Conservation (phyloP, 1,284 basidiomycete species). For the Ceratobasidium theobromae region DNA sequence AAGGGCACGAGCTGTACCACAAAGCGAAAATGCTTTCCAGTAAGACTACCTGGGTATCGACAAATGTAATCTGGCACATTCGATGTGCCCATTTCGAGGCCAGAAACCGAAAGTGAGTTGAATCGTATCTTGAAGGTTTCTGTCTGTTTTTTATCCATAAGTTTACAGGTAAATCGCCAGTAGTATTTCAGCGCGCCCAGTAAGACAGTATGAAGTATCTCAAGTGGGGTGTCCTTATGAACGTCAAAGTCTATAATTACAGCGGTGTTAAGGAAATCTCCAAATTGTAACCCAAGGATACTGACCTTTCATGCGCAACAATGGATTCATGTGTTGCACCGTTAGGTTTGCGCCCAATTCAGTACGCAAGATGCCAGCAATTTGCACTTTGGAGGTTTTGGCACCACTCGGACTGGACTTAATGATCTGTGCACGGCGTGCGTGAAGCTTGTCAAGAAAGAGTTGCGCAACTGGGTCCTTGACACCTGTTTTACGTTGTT, state of each 20-base stretch:
- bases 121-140: constrained; percentile 39
- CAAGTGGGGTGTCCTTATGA: constrained; percentile 42
- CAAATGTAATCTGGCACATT: constrained; percentile 39
- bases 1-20: constrained; percentile 42
- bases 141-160: constrained; percentile 37
- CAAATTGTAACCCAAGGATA: neutral
- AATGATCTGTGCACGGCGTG: neutral
- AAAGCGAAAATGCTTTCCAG: constrained; percentile 44
- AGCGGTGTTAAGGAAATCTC: neutral
- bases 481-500: neutral
- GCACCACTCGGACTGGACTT: neutral
- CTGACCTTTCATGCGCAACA: neutral
- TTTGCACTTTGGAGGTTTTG: neutral
- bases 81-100: constrained; percentile 11
- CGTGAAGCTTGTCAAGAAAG: neutral
- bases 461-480: constrained; percentile 16
- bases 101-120: neutral
- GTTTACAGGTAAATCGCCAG: constrained; percentile 40
- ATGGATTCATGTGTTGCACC: neutral
- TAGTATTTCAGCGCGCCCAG: constrained; percentile 45
- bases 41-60: constrained; percentile 39
- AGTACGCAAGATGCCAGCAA: neutral
- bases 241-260: constrained; percentile 31
- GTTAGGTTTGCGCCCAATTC: no score
- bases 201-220: constrained; percentile 44